Conservation (phyloP, 1,139 yeast genomes). For the Suhomyces maxii region DNA sequence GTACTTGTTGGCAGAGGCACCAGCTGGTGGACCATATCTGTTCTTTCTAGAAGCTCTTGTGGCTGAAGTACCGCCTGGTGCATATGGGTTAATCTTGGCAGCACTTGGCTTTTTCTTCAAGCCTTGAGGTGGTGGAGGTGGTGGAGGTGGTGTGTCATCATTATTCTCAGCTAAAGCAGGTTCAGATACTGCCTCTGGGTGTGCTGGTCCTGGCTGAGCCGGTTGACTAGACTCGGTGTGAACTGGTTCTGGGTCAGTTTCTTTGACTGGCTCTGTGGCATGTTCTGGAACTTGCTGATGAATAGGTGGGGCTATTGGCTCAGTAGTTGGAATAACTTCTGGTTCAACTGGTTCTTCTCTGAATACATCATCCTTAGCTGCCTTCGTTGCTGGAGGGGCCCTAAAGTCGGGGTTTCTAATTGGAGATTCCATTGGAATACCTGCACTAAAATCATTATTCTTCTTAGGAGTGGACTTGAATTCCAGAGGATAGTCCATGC, state of each 20-base stretch:
- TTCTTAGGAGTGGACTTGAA: conserved; percentile 23
- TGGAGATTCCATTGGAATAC: neutral
- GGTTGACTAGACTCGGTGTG: neutral
- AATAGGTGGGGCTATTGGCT: neutral
- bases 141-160: conserved; percentile 8
- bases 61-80: conserved; percentile 28
- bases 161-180: neutral
- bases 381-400: neutral
- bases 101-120: conserved; percentile 8
- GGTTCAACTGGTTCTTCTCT: conserved; percentile 6
- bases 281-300: neutral
- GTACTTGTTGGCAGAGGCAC: conserved; percentile 14
- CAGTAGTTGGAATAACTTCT: neutral
- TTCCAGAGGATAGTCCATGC: conserved; percentile 33
- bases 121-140: conserved; percentile 16
- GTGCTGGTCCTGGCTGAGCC: neutral
- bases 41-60: conserved; percentile 16
- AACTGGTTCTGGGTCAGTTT: neutral
- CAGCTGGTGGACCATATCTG: conserved; percentile 32
- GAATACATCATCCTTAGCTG: conserved; percentile 17
- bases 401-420: neutral
- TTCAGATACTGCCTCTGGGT: neutral
- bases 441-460: conserved; percentile 2
- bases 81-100: conserved; percentile 39
- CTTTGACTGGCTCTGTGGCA: conserved; percentile 4